Evolutionary conservation across 2,329 filamentous ascomycete species (phyloP).

Genomic region (Aureobasidium melanogenum): DNA sequence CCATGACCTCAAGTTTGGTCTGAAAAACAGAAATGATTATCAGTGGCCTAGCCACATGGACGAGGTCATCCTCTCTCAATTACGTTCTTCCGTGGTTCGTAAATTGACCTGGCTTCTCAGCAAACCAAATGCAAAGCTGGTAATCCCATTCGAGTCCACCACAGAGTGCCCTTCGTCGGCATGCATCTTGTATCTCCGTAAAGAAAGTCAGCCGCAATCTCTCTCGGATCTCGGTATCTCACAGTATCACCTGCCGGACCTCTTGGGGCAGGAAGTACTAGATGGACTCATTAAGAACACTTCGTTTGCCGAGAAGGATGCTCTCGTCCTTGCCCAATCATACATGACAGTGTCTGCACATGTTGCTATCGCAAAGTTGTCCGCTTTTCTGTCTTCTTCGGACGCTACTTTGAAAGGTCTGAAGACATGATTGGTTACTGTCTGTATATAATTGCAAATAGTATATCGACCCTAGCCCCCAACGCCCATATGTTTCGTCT

Average conservation of each 20-base stretch:
- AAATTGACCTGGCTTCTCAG: slow-evolving; percentile 33
- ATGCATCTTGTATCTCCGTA: not conserved
- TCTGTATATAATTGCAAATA: not conserved
- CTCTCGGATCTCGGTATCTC: not conserved
- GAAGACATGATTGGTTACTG: not conserved
- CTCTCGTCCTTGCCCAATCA: not conserved
- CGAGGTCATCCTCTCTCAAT: slow-evolving; percentile 40
- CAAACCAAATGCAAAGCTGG: not conserved
- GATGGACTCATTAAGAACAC: not conserved
- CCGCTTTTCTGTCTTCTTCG: not conserved
- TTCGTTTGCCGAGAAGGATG: not conserved
- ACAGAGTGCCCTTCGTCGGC: not conserved
- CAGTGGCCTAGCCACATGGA: slow-evolving; percentile 45
- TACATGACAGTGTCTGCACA: slow-evolving; percentile 9
- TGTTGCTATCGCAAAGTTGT: not conserved
- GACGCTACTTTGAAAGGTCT: not conserved
- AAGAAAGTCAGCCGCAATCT: not conserved
- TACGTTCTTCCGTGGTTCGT: slow-evolving; percentile 41
- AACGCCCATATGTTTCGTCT: slow-evolving; percentile 14
- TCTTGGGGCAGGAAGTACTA: not conserved
- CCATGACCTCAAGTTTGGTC: slow-evolving; percentile 13
- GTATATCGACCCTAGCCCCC: not conserved
- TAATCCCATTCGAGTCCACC: not conserved
- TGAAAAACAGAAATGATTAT: slow-evolving; percentile 11
- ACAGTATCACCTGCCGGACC: not conserved